Percentiles rank a stretch among this genome's conserved stretches.
Evolutionary conservation across 1,284 basidiomycete genomes (phyloP).

Genomic region (Sporisorium iseilematis-ciliati): DNA sequence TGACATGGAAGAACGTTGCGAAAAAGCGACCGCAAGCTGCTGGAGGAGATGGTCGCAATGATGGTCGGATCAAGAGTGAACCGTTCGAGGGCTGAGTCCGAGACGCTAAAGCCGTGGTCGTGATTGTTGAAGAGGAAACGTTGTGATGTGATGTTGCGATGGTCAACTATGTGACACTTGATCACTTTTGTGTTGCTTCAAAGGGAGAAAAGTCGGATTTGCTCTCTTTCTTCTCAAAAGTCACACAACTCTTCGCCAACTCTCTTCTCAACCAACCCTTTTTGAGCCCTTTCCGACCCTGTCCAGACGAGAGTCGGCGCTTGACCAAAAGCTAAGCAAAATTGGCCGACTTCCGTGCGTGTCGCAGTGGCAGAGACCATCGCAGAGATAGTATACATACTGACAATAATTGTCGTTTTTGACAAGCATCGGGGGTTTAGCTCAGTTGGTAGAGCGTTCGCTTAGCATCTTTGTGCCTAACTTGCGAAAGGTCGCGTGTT

Average conservation of each 20-base stretch:
- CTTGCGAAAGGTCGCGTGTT: constrained; percentile 58
- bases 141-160: too few species aligned
- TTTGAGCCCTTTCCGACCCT: constrained; percentile 11
- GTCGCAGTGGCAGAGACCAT: too few species aligned
- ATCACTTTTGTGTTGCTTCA: neutral
- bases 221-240: constrained; percentile 14
- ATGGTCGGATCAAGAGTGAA: too few species aligned
- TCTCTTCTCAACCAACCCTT: neutral
- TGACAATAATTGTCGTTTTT: neutral
- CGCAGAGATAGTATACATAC: too few species aligned
- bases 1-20: neutral
- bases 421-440: constrained; percentile 40
- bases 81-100: too few species aligned
- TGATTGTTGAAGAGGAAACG: too few species aligned
- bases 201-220: constrained; percentile 4
- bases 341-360: too few species aligned
- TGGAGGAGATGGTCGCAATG: too few species aligned
- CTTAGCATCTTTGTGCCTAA: constrained; percentile 49
- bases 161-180: too few species aligned
- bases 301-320: neutral
- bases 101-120: too few species aligned
- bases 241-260: constrained; percentile 2
- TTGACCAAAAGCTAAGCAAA: too few species aligned
- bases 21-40: neutral
- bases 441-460: constrained; percentile 61